Base-by-base conservation (phyloP, 306 rosid genomes). In the Hippophae tibetana region DNA sequence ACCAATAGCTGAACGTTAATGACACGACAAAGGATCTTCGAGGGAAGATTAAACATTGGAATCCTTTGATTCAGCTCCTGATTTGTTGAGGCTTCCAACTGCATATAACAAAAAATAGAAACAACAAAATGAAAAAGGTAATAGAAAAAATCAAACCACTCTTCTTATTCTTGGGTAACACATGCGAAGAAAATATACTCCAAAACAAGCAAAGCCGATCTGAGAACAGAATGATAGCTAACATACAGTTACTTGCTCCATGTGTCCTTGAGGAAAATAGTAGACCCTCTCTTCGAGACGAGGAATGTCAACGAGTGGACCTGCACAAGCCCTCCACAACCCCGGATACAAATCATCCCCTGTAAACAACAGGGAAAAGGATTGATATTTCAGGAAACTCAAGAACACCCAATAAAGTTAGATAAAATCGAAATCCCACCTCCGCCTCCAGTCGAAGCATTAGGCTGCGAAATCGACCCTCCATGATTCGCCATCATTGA, bases 221-320 rank as follows among this genome's bases (percentile, higher is more conserved):
- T 72, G 60, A 13, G 12, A 60, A 57, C 44, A 58, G 48, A 58
- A 49, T 6, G n/a, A 49, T 4, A 49, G 43, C 23, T 10, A 13
- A 7, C 18, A 52, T n/a, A 43, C 52, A 67, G 78, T 69, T 54
- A 87, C 96, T 78, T 92, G 98, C 54, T 87, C 96, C 95, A 88
- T 87, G 59, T 92, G 99, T 2, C 99, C 98, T 51, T 92, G 99
- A 5, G 95, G 99, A 51, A 92, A 85, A 60, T 92, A 92, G 72
- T 57, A 85, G 27, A 88, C 99, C 68, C 81, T 83, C 71, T 92
- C 83, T 25, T 45, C 54, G 26, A 5, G 43, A 56, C 55, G 71
- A 73, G 96, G 99, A 70, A 92, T 87, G 57, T 83, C 99, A 2
- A 83, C 96, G 27, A 81, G 86, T 31, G 96, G 98, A 63, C 99